Evolutionary conservation across 257 asterid genomes (phyloP).

Genomic region (Mentha longifolia): DNA sequence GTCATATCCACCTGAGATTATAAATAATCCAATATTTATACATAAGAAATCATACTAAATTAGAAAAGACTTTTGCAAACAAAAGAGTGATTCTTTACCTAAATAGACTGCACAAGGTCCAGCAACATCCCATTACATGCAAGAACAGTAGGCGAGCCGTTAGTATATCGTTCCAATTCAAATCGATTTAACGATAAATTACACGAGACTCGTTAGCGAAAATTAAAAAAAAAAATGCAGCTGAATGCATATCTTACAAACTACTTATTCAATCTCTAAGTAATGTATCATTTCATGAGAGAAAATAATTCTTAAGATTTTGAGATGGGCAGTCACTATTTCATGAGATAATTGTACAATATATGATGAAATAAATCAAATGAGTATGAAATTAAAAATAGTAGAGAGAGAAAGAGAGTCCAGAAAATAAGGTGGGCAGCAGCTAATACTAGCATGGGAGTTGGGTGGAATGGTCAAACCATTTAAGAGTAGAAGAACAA

Average conservation of each 20-base stretch:
- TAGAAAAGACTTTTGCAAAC: not conserved
- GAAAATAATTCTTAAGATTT: no score
- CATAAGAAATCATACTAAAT: not conserved
- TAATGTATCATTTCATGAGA: no score
- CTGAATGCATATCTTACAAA: not conserved
- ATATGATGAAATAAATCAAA: not conserved
- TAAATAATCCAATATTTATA: conserved; percentile 23
- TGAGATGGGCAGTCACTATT: no score
- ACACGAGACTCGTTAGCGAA: not conserved
- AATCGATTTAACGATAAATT: not conserved
- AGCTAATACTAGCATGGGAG: conserved; percentile 30
- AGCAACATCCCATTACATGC: conserved; percentile 47
- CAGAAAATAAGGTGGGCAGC: conserved; percentile 59
- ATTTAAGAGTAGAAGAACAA: conserved; percentile 45
- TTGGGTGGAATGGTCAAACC: conserved; percentile 69
- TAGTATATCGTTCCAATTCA: conserved; percentile 14
- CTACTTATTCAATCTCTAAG: not conserved
- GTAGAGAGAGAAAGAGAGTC: conserved; percentile 34
- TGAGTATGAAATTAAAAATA: not conserved
- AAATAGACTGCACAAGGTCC: conserved; percentile 69
- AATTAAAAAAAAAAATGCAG: not conserved
- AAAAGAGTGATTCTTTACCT: conserved; percentile 54
- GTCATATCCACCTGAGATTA: conserved; percentile 78
- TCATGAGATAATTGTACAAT: not conserved
- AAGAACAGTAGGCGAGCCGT: conserved; percentile 33